Conservation (phyloP, 345 rosid genomes). For the Geranium brycei region DNA sequence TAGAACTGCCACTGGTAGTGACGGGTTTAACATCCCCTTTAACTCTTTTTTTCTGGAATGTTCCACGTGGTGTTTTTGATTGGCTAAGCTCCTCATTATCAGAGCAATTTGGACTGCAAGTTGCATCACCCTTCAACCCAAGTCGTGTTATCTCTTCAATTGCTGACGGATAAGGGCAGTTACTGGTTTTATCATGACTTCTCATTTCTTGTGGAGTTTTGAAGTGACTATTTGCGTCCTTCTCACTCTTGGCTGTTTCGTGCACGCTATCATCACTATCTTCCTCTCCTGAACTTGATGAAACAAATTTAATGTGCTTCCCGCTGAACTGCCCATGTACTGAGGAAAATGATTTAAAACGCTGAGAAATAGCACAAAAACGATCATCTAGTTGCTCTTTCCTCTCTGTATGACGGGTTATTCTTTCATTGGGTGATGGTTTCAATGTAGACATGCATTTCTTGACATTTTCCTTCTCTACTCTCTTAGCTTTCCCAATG, state of each 20-base stretch:
- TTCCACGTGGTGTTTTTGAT: conserved; percentile 9
- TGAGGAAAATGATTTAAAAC: conserved; percentile 41
- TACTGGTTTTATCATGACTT: conserved; percentile 29
- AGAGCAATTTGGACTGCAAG: conserved; percentile 17
- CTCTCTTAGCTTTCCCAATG: conserved; percentile 42
- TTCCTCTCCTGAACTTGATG: conserved; percentile 59
- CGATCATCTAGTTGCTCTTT: conserved; percentile 31
- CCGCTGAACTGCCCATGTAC: conserved; percentile 41
- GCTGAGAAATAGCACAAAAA: conserved; percentile 36
- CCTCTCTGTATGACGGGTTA: conserved; percentile 23
- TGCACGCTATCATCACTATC: conserved; percentile 22
- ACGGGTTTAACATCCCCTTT: conserved; percentile 20
- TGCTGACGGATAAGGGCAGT: conserved; percentile 91
- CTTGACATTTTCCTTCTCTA: conserved; percentile 26
- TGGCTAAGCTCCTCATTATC: conserved; percentile 13
- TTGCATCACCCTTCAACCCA: conserved; percentile 38
- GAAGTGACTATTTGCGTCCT: conserved; percentile 9
- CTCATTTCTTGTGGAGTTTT: conserved; percentile 10
- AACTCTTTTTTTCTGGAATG: conserved; percentile 21
- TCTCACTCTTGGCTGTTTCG: conserved; percentile 15
- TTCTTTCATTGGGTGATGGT: conserved; percentile 9
- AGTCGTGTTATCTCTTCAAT: conserved; percentile 67
- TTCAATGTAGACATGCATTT: conserved; percentile 21
- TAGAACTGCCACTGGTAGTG: conserved; percentile 17
- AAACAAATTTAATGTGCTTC: conserved; percentile 47